Evolutionary conservation across 352 stramenopile genomes (phyloP), one percentile per base, ranked within the genome.

Genomic region (Bremia lactucae): DNA sequence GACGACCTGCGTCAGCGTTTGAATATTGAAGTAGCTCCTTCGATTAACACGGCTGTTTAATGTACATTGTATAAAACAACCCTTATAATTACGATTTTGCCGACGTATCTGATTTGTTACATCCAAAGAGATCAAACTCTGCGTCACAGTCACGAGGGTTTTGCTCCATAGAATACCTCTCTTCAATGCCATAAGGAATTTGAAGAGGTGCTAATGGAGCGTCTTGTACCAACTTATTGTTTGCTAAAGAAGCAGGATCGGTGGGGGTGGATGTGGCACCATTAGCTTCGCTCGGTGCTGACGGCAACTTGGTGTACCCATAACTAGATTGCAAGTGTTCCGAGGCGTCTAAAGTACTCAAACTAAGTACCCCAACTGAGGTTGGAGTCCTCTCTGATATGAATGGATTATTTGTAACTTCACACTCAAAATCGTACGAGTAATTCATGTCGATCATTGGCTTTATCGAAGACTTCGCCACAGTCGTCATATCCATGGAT

Each of bases 1-100:
- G 57, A 77, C 9, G 73, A 95, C 28, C 64, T 98, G 41, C 76
- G 93, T 34, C 33, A 69, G 38, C 72, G 71, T 14, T 54, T 87
- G 22, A 59, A 59, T 26, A 65, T 79, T 31, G 58, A 72, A 24
- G 41, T 73, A n/a, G 68, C 68, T 8, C 68, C 68, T 20, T 28
- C 49, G n/a, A n/a, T n/a, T n/a, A n/a, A n/a, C n/a, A n/a, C n/a
- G n/a, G n/a, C n/a, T n/a, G n/a, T n/a, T n/a, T n/a, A n/a, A n/a
- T n/a, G n/a, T n/a, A n/a, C n/a, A n/a, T n/a, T n/a, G n/a, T n/a
- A n/a, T n/a, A n/a, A n/a, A n/a, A n/a, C n/a, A n/a, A n/a, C n/a
- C n/a, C n/a, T n/a, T n/a, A n/a, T n/a, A n/a, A n/a, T n/a, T n/a
- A n/a, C n/a, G n/a, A n/a, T n/a, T n/a, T n/a, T n/a, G n/a, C n/a